Evolutionary conservation across 2,329 filamentous ascomycete species (phyloP).

Genomic region (Phyllosticta citrichinensis): DNA sequence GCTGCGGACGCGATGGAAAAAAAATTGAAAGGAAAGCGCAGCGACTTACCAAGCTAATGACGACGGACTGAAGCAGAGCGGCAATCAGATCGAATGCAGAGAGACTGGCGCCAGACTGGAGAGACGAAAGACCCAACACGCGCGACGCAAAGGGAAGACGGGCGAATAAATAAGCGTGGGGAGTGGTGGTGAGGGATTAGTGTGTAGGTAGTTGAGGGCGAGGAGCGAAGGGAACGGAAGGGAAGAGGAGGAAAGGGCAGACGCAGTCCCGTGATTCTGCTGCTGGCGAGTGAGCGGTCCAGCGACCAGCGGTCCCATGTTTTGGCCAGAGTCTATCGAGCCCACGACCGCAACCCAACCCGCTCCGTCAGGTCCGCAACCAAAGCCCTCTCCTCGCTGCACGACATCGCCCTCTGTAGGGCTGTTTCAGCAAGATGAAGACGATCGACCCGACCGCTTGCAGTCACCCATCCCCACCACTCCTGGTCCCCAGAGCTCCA

Average conservation of each 20-base stretch:
- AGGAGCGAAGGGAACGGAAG: conserved; percentile 18
- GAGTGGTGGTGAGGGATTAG: conserved; percentile 9
- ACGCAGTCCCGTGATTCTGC: conserved; percentile 5
- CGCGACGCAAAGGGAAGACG: conserved; percentile 25
- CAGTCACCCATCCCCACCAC: neutral
- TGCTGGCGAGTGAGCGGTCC: neutral
- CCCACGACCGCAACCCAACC: conserved; percentile 4
- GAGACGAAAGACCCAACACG: conserved; percentile 17
- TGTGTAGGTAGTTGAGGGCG: conserved; percentile 12
- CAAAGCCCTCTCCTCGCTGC: conserved; percentile 2
- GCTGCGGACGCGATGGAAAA: conserved; percentile 5
- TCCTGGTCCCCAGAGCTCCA: conserved; percentile 2
- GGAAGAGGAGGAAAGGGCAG: conserved; percentile 3
- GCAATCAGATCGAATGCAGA: conserved; percentile 12
- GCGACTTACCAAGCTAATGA: conserved; percentile 11
- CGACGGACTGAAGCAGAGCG: conserved; percentile 13
- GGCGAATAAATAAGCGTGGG: conserved; percentile 13
- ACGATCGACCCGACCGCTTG: conserved; percentile 10
- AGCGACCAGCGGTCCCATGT: conserved; percentile 10
- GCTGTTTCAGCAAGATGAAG: conserved; percentile 11
- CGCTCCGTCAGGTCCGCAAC: conserved; percentile 3
- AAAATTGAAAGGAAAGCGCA: conserved; percentile 3
- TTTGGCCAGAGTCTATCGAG: conserved; percentile 10
- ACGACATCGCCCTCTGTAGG: conserved; percentile 9
- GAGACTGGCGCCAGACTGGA: conserved; percentile 14